These are phyloP conservation scores for Echites panduratus DNA, from an alignment of 257 asterid species.

Conservation along the genomic window DNA sequence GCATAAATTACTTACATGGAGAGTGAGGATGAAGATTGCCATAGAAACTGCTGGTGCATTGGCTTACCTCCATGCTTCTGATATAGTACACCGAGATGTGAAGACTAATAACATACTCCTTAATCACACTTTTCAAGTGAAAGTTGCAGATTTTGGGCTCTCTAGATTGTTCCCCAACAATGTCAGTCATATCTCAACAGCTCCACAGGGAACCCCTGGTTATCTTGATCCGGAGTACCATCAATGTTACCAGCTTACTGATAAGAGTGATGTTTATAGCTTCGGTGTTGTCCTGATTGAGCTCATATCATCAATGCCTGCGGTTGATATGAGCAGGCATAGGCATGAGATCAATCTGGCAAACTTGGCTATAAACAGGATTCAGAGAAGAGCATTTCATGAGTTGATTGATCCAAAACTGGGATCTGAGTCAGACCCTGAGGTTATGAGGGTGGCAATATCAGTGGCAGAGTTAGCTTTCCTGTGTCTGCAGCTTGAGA, in stretches of 20 bases:
- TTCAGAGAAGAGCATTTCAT: slow-evolving; percentile 48
- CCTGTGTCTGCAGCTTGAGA: slow-evolving; percentile 59
- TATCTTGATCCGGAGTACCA: slow-evolving; percentile 79
- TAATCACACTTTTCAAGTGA: slow-evolving; percentile 44
- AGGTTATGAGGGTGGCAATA: slow-evolving; percentile 53
- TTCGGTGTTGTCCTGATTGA: slow-evolving; percentile 74
- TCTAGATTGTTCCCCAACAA: slow-evolving; percentile 53
- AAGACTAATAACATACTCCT: slow-evolving; percentile 69
- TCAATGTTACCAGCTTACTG: slow-evolving; percentile 58
- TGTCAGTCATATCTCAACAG: slow-evolving; percentile 70
- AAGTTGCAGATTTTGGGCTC: slow-evolving; percentile 80
- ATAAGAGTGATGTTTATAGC: slow-evolving; percentile 74
- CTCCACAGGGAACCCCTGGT: slow-evolving; percentile 85
- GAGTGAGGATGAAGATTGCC: slow-evolving; percentile 59
- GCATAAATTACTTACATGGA: slow-evolving; percentile 44
- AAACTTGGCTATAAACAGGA: slow-evolving; percentile 50
- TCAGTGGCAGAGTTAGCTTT: slow-evolving; percentile 73
- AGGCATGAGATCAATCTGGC: slow-evolving; percentile 67
- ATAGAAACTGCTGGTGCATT: slow-evolving; percentile 60
- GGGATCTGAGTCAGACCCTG: slow-evolving; percentile 44
- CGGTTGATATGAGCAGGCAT: slow-evolving; percentile 62
- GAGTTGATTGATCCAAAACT: slow-evolving; percentile 58
- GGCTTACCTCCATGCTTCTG: slow-evolving; percentile 63
- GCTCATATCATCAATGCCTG: slow-evolving; percentile 75
- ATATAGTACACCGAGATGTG: slow-evolving; percentile 62